A percentile compares a stretch with the other conserved stretches of the same genome.
Evolutionary conservation across 176 grass and related monocot species (phyloP).

Genomic region (Eleusine coracana): DNA sequence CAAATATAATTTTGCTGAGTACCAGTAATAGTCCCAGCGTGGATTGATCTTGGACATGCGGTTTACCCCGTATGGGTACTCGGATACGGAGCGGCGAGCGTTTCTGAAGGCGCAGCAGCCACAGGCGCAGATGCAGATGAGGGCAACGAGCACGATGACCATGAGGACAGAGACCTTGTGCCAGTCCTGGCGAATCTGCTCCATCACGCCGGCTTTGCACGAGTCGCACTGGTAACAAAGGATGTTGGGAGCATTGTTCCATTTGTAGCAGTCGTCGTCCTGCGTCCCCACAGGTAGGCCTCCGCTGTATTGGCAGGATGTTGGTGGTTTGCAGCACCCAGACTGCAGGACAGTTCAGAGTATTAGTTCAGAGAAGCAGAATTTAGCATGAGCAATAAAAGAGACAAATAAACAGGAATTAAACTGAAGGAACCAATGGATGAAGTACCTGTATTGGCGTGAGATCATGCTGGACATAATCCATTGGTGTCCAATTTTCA

Average conservation of each 20-base stretch:
- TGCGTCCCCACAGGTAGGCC: constrained; percentile 63
- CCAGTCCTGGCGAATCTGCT: constrained; percentile 88
- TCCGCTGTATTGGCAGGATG: constrained; percentile 76
- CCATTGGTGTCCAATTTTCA: constrained; percentile 71
- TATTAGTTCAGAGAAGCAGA: neutral
- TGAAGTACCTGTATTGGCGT: constrained; percentile 78
- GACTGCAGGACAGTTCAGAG: constrained; percentile 55
- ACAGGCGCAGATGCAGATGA: constrained; percentile 69
- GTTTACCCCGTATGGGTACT: constrained; percentile 83
- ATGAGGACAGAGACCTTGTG: constrained; percentile 84
- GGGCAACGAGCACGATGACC: constrained; percentile 63
- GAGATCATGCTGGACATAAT: constrained; percentile 85
- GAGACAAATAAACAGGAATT: neutral
- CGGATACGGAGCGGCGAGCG: constrained; percentile 54
- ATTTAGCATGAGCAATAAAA: neutral
- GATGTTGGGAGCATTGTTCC: constrained; percentile 78
- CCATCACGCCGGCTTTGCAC: constrained; percentile 92
- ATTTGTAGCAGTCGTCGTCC: constrained; percentile 83
- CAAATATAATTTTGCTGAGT: constrained; percentile 31
- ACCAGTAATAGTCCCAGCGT: constrained; percentile 96
- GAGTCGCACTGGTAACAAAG: constrained; percentile 92
- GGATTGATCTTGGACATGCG: constrained; percentile 87
- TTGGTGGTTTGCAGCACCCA: constrained; percentile 96
- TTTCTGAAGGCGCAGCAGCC: constrained; percentile 92
- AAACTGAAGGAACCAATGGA: neutral